Evolutionary conservation across 176 grass and related monocot species (phyloP).

Genomic region (Tillandsia fasciculata): DNA sequence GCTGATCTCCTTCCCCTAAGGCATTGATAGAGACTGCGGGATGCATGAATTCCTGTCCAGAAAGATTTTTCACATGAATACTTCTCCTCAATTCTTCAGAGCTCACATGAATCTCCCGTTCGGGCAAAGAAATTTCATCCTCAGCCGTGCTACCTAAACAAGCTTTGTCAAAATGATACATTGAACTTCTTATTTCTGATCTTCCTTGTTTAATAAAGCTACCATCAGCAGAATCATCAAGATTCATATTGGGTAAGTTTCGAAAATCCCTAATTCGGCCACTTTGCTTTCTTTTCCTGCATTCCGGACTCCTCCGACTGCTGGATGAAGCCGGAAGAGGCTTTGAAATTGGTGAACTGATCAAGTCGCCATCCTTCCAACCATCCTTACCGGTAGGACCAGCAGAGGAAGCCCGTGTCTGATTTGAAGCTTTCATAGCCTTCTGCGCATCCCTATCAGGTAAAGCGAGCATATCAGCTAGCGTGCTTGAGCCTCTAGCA

Average conservation of each 20-base stretch:
- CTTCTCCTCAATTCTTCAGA: constrained; percentile 43
- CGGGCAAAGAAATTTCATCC: constrained; percentile 37
- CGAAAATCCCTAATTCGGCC: constrained; percentile 49
- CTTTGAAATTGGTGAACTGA: constrained; percentile 56
- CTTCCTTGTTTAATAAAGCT: constrained; percentile 28
- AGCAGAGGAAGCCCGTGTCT: constrained; percentile 22
- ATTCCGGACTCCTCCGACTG: constrained; percentile 36
- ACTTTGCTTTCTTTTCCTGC: constrained; percentile 41
- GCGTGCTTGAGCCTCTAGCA: constrained; percentile 29
- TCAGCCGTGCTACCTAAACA: constrained; percentile 11
- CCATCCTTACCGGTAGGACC: constrained; percentile 54
- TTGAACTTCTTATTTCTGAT: constrained; percentile 24
- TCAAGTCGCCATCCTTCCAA: constrained; percentile 39
- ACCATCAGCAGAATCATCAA: constrained; percentile 38
- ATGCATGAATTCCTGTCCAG: constrained; percentile 26
- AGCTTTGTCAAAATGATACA: constrained; percentile 18
- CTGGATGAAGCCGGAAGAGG: constrained; percentile 52
- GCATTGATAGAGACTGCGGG: constrained; percentile 24
- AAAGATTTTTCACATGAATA: constrained; percentile 12
- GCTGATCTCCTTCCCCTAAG: constrained; percentile 11
- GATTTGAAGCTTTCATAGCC: constrained; percentile 2
- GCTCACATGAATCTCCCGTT: constrained; percentile 73
- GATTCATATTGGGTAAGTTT: constrained; percentile 63
- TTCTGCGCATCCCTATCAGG: constrained; percentile 43
- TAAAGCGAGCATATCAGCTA: constrained; percentile 72